Percentiles rank a stretch among this genome's conserved stretches.
Conservation (phyloP, 2,329 filamentous ascomycete species). For the Colletotrichum orbiculare region DNA sequence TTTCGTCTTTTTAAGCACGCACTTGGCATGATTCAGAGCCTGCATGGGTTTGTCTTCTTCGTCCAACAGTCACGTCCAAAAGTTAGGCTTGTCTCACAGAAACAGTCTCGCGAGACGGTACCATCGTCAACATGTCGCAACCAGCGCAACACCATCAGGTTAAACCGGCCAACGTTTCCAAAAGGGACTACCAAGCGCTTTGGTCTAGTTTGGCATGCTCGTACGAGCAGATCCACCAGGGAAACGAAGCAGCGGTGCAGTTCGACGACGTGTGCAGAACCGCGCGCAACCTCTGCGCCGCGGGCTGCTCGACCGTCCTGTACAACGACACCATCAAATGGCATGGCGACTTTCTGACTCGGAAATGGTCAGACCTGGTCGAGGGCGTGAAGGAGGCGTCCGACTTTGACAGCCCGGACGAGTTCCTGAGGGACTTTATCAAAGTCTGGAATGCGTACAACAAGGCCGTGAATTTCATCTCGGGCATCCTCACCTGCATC, state of each 20-base stretch:
- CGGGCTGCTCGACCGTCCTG: not conserved
- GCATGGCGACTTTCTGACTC: not conserved
- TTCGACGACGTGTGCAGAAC: not conserved
- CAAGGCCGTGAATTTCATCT: not conserved
- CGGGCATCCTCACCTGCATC: not conserved
- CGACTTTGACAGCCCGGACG: not conserved
- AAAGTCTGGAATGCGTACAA: not conserved
- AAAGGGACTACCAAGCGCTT: not conserved
- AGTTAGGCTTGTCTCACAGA: too few species aligned
- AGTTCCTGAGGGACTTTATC: not conserved
- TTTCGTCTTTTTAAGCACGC: too few species aligned
- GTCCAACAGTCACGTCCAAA: too few species aligned
- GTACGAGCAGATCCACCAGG: not conserved
- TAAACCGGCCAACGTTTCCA: not conserved
- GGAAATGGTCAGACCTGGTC: not conserved
- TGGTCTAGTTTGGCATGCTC: not conserved
- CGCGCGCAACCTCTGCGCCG: too few species aligned
- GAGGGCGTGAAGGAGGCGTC: not conserved
- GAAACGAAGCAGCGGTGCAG: not conserved
- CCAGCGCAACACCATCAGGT: too few species aligned
- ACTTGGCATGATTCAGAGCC: too few species aligned
- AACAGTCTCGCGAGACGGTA: too few species aligned
- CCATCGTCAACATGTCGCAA: too few species aligned
- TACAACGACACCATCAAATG: not conserved
- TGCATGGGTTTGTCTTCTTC: too few species aligned